Evolutionary conservation across 495 filamentous ascomycete species (phyloP).

Genomic region (Penicillium steckii): DNA sequence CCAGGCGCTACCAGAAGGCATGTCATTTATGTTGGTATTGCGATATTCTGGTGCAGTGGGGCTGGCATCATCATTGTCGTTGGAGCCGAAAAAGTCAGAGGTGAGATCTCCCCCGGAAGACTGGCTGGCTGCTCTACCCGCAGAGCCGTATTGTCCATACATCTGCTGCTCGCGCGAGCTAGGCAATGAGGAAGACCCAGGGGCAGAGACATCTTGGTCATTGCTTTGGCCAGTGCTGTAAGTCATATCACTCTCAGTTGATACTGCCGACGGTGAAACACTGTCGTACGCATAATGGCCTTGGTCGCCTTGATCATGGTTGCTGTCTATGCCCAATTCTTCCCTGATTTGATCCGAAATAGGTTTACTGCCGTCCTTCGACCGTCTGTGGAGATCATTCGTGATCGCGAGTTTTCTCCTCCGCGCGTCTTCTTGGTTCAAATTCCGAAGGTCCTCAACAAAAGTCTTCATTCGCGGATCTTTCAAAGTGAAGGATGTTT

Average conservation of each 20-base stretch:
- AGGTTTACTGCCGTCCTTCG: background rate
- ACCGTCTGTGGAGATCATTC: constrained; percentile 3
- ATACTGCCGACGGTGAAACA: background rate
- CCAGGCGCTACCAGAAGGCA: constrained; percentile 35
- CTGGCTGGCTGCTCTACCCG: background rate
- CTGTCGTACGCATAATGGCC: constrained; percentile 7
- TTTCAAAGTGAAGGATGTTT: constrained; percentile 9
- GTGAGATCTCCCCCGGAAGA: constrained; percentile 2
- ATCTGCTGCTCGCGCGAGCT: background rate
- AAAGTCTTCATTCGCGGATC: constrained; percentile 33
- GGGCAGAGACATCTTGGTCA: background rate
- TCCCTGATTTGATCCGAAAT: constrained; percentile 4
- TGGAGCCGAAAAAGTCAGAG: constrained; percentile 21
- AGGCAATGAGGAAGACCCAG: background rate
- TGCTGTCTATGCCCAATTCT: background rate
- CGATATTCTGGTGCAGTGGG: constrained; percentile 39
- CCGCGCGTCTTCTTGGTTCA: constrained; percentile 23
- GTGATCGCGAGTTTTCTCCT: constrained; percentile 22
- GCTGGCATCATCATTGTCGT: constrained; percentile 40
- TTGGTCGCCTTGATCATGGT: background rate
- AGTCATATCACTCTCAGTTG: constrained; percentile 4
- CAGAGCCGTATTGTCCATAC: background rate
- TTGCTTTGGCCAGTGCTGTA: background rate
- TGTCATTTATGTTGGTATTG: constrained; percentile 12
- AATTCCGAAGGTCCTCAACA: constrained; percentile 12